phyloP scores from a whole-genome alignment of 2,329 filamentous ascomycete species.

The Trichoderma lentiforme region DNA sequence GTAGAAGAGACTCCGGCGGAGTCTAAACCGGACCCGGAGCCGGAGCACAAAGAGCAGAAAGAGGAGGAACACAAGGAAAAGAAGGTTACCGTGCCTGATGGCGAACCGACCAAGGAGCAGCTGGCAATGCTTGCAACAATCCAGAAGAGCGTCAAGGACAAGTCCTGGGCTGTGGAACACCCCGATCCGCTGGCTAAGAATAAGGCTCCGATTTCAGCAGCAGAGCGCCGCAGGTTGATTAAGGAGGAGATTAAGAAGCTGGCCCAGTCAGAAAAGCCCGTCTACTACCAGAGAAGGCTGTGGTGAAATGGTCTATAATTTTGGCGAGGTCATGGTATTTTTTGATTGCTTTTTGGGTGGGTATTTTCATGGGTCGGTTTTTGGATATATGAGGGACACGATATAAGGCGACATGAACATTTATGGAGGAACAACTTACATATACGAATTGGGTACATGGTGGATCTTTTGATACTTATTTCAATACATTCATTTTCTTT shows the following conservation, averaged over 20 bases:
- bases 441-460: neutral
- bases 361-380: neutral
- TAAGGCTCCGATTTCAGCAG: constrained; percentile 48
- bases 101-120: constrained; percentile 26
- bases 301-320: constrained; percentile 37
- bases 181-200: constrained; percentile 37
- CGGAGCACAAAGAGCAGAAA: constrained; percentile 23
- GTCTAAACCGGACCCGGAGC: constrained; percentile 24
- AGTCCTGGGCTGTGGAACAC: constrained; percentile 34
- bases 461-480: neutral
- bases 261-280: constrained; percentile 43
- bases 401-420: neutral
- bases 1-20: neutral
- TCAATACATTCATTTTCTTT: neutral
- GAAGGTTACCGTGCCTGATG: neutral
- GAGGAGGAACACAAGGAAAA: constrained; percentile 16
- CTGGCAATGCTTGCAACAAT: constrained; percentile 33
- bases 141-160: constrained; percentile 31
- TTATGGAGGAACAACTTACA: neutral
- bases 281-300: constrained; percentile 54
- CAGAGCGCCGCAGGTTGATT: constrained; percentile 55
- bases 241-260: constrained; percentile 54
- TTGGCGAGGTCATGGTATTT: neutral
- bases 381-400: neutral
- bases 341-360: neutral